Evolutionary conservation across 495 filamentous ascomycete species (phyloP).

Genomic region (Chaetomium fimeti): DNA sequence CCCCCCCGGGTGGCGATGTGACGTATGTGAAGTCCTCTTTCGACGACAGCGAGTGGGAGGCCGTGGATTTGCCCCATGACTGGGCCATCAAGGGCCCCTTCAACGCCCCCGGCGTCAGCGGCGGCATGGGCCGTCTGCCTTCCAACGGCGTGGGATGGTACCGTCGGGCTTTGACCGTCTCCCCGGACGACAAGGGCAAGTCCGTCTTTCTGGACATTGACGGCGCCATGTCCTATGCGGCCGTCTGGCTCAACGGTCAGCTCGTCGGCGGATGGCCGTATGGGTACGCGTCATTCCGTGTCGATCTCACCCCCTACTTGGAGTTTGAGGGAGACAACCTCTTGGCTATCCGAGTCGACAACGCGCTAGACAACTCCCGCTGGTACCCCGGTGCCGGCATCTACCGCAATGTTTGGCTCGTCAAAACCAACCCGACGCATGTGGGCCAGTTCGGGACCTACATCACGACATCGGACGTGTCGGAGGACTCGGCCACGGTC

Average conservation of each 20-base stretch:
- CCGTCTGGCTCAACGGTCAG: constrained; percentile 50
- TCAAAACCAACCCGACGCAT: constrained; percentile 43
- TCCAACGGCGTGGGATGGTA: constrained; percentile 52
- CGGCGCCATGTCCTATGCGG: constrained; percentile 50
- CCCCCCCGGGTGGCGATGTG: constrained; percentile 15
- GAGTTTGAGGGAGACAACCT: constrained; percentile 39
- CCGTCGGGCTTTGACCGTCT: constrained; percentile 40
- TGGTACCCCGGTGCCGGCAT: constrained; percentile 54
- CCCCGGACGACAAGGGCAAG: constrained; percentile 35
- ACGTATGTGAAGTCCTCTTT: constrained; percentile 17
- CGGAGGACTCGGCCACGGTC: constrained; percentile 40
- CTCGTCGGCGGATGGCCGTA: constrained; percentile 53
- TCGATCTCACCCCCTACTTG: constrained; percentile 49
- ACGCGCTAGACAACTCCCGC: constrained; percentile 44
- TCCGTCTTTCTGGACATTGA: constrained; percentile 49
- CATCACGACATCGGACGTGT: constrained; percentile 43
- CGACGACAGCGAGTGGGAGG: constrained; percentile 28
- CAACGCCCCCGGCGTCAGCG: constrained; percentile 47
- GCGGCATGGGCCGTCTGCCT: constrained; percentile 58
- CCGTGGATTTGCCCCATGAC: constrained; percentile 41
- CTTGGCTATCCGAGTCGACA: constrained; percentile 51
- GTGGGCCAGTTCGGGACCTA: constrained; percentile 47
- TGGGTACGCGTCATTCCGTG: constrained; percentile 49
- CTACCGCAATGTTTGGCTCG: constrained; percentile 53
- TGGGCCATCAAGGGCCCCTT: constrained; percentile 53